phyloP scores from a whole-genome alignment of 1,139 yeast genomes.

The Sugiyamaella pinicola region DNA sequence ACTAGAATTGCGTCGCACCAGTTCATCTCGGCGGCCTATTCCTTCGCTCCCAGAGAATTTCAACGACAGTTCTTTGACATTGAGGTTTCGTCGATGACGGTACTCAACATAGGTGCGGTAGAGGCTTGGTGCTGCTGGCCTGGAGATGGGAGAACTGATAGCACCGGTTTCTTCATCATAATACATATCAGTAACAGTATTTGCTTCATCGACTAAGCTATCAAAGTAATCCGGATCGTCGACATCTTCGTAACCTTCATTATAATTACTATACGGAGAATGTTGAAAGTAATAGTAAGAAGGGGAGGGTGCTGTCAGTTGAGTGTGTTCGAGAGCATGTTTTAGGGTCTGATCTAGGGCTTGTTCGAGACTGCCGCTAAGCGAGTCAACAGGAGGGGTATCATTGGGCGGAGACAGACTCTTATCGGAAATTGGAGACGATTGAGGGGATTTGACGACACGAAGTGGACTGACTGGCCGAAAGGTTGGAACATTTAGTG shows the following conservation, averaged over 20 bases:
- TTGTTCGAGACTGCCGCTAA: slow-evolving; percentile 1
- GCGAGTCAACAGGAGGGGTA: not conserved
- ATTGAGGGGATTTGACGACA: slow-evolving; percentile 14
- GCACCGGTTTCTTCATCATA: slow-evolving; percentile 25
- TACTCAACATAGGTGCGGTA: slow-evolving; percentile 10
- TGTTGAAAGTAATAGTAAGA: slow-evolving; percentile 7
- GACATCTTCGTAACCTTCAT: slow-evolving; percentile 24
- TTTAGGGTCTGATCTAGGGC: slow-evolving; percentile 1
- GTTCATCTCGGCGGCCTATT: slow-evolving; percentile 4
- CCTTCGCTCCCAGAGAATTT: slow-evolving; percentile 24
- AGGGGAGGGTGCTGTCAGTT: not conserved
- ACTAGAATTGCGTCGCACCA: slow-evolving; percentile 28
- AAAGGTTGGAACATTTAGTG: not conserved
- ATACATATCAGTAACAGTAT: slow-evolving; percentile 32
- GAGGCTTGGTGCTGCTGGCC: not conserved
- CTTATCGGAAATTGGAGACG: slow-evolving; percentile 7
- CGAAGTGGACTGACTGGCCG: slow-evolving; percentile 21
- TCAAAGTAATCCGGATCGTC: slow-evolving; percentile 28
- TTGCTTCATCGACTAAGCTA: slow-evolving; percentile 37
- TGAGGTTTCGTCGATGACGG: slow-evolving; percentile 9
- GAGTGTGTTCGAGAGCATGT: slow-evolving; percentile 3
- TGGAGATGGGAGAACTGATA: not conserved
- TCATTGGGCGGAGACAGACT: not conserved
- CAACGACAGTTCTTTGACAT: slow-evolving; percentile 8
- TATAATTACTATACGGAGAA: slow-evolving; percentile 17